A percentile compares a stretch with the other conserved stretches of the same genome.
Conservation (phyloP, 305 asterid genomes). For the Fraxinus velutina region DNA sequence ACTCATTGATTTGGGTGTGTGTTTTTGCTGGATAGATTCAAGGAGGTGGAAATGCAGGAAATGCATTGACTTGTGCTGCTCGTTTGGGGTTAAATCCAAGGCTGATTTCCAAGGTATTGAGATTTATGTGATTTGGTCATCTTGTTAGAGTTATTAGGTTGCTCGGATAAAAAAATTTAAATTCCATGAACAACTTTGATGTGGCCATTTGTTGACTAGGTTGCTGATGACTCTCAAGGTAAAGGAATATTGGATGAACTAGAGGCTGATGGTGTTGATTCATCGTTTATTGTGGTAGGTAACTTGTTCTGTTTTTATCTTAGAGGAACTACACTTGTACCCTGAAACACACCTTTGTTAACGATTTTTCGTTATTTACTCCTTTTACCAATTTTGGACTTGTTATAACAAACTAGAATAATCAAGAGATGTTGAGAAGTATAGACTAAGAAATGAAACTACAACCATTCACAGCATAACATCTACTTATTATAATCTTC, state of each 20-base stretch:
- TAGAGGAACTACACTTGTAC: not conserved
- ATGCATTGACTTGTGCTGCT: constrained; percentile 87
- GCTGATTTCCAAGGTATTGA: constrained; percentile 72
- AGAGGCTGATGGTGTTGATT: constrained; percentile 77
- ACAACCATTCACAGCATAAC: not conserved
- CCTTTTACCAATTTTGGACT: not conserved
- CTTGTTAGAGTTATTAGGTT: constrained; percentile 9
- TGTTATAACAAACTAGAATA: not conserved
- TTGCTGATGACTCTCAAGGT: constrained; percentile 90
- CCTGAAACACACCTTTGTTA: not conserved
- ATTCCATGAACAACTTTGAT: not conserved
- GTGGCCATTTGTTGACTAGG: constrained; percentile 41
- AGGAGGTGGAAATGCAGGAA: constrained; percentile 97
- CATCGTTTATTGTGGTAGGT: constrained; percentile 72
- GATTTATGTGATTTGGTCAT: constrained; percentile 16
- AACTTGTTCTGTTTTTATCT: not conserved
- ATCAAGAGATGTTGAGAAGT: not conserved
- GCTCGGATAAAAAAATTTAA: not conserved
- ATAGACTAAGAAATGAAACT: not conserved
- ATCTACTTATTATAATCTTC: constrained; percentile 1
- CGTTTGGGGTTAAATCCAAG: constrained; percentile 78
- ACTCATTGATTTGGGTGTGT: not conserved
- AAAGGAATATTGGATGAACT: constrained; percentile 78
- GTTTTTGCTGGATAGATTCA: constrained; percentile 43
- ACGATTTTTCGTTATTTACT: not conserved